Base-by-base conservation (phyloP, 2,329 filamentous ascomycete species). In the Fusarium nodosum region DNA sequence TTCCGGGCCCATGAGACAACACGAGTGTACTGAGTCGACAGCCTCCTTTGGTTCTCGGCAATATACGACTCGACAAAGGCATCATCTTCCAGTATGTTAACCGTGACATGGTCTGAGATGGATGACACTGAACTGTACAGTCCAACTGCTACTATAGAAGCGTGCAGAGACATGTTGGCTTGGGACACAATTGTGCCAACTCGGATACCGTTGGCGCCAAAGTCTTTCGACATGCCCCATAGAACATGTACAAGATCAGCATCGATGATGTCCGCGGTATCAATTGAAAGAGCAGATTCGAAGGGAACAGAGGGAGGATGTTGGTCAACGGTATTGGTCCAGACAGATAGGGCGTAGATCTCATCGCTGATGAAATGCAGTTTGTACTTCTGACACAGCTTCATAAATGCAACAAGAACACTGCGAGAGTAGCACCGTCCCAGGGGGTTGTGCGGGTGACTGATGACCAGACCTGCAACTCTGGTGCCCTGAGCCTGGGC, bases 121-220 rank as follows among this genome's bases (percentile, higher is more conserved):
- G 80, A 82, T 1, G 84, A 85, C 0, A 80, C 72, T 38, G 81
- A 86, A 30, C 79, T 79, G 66, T 84, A 85, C 7, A 85, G 68
- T 13, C 77, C 75, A 7, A 76, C 77, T 24, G 74, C 68, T 0
- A 78, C 67, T 5, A 86, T 54, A 0, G 83, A 81, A 2, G 66
- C 61, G 44, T 81, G 78, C 1, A 86, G 68, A 0, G 74, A 68
- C 4, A 69, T 51, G 59, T 85, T 86, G 33, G 77, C 72, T 56
- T 85, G 84, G 7, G 83, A 84, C 24, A 86, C 78, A n/a, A 87
- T 75, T 20, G 77, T 79, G 1, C 86, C 86, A 6, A 88, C 65
- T 1, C 86, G 82, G 10, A 88, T 75, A 1, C 87, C 87, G 42
- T 87, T 87, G 22, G 84, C 83, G 26, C 85, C 84, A 74, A 89